Conservation (phyloP, 768 basidiomycete genomes). For the Macrolepiota fuliginosa region DNA sequence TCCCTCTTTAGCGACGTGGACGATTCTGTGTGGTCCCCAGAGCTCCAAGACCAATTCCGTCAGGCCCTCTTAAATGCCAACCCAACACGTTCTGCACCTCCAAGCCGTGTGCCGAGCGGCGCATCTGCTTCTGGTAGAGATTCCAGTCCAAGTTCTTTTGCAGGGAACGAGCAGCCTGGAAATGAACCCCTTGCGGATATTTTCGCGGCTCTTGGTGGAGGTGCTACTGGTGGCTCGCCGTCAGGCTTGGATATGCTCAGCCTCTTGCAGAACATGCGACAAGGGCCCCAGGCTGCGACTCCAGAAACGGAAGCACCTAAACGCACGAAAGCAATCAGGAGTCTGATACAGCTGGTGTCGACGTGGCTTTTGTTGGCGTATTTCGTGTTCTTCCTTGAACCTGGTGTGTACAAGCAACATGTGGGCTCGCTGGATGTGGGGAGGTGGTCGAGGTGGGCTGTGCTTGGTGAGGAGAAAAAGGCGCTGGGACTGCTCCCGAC, state of each 20-base stretch:
- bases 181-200: conserved; percentile 1
- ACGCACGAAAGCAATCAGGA: conserved; percentile 41
- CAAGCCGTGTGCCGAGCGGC: conserved; percentile 20
- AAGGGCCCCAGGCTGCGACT: not conserved
- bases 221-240: conserved; percentile 12
- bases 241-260: conserved; percentile 16
- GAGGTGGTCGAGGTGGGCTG: conserved; percentile 63
- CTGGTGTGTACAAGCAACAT: conserved; percentile 41
- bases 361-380: conserved; percentile 66
- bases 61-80: conserved; percentile 53
- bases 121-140: conserved; percentile 32
- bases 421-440: conserved; percentile 30
- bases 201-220: conserved; percentile 7
- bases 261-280: conserved; percentile 21
- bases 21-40: conserved; percentile 61
- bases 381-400: conserved; percentile 69
- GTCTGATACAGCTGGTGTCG: conserved; percentile 60
- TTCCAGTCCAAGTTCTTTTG: conserved; percentile 47
- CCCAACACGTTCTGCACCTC: conserved; percentile 12
- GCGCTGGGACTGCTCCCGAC: conserved; percentile 24
- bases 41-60: conserved; percentile 69
- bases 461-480: conserved; percentile 40
- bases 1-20: conserved; percentile 32
- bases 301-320: conserved; percentile 4
- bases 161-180: conserved; percentile 8